A percentile compares a stretch with the other conserved stretches of the same genome.
Conservation (phyloP, 257 asterid genomes). For the Leonotis leonurus region DNA sequence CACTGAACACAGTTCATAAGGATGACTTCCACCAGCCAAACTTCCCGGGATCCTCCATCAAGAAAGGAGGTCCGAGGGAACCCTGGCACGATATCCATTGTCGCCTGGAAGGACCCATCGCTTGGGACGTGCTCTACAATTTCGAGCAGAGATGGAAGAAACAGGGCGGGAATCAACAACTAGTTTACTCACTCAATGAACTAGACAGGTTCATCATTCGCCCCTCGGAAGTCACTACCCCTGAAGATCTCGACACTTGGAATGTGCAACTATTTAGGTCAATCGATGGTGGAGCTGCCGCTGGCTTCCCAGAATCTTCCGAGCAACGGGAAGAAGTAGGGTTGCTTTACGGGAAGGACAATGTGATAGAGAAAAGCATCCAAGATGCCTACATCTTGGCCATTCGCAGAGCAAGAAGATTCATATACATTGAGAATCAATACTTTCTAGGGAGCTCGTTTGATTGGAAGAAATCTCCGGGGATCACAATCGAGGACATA, state of each 20-base stretch:
- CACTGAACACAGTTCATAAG: conserved; percentile 44
- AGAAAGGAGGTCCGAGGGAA: conserved; percentile 89
- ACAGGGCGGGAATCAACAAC: conserved; percentile 40
- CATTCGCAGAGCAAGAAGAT: conserved; percentile 73
- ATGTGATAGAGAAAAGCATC: conserved; percentile 66
- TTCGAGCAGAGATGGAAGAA: conserved; percentile 87
- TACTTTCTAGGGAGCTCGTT: conserved; percentile 85
- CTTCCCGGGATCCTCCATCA: conserved; percentile 58
- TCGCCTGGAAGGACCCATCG: conserved; percentile 74
- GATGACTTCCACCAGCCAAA: conserved; percentile 89
- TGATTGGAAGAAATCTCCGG: conserved; percentile 46
- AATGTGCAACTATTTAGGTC: conserved; percentile 79
- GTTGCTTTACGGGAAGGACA: conserved; percentile 56
- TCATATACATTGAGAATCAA: conserved; percentile 85
- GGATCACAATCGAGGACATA: conserved; percentile 39
- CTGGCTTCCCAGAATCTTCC: conserved; percentile 46
- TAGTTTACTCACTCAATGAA: conserved; percentile 33
- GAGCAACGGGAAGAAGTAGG: conserved; percentile 45
- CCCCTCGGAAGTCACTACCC: conserved; percentile 34
- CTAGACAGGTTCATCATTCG: conserved; percentile 32
- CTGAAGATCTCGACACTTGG: conserved; percentile 59
- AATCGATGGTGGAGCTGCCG: conserved; percentile 69
- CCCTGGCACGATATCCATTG: conserved; percentile 97
- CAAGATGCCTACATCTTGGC: conserved; percentile 86
- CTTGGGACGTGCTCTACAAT: conserved; percentile 90